phyloP scores from a whole-genome alignment of 163 green algal species.

The Chlamydomonas reinhardtii region DNA sequence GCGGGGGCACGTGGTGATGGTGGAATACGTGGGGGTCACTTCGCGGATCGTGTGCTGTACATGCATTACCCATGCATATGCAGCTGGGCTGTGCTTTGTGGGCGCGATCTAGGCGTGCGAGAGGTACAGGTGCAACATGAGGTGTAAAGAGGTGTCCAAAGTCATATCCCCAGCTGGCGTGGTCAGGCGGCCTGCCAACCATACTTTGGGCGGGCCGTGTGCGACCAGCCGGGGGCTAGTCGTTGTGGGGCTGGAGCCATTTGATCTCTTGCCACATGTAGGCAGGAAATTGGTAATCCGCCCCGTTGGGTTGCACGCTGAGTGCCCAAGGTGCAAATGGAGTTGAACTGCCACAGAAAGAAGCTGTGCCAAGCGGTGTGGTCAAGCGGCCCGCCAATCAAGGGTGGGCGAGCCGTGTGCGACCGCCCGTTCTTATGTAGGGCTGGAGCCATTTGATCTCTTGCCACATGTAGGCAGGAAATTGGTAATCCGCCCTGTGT shows the following conservation, averaged over 20 bases:
- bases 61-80: no score
- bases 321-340: no score
- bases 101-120: no score
- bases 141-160: no score
- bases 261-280: constrained; percentile 77
- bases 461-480: constrained; percentile 75
- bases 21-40: no score
- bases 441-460: constrained; percentile 81
- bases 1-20: not conserved
- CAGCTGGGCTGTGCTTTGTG: no score
- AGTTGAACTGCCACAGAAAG: no score
- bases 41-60: no score
- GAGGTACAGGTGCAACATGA: no score
- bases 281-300: constrained; percentile 81
- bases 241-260: constrained; percentile 75
- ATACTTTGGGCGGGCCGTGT: not conserved
- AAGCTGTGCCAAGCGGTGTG: not conserved
- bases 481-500: constrained; percentile 71
- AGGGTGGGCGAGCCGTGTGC: constrained; percentile 4
- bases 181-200: not conserved
- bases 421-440: constrained; percentile 49
- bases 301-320: not conserved
- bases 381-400: not conserved
- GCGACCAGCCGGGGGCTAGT: not conserved
- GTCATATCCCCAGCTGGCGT: not conserved